Evolutionary conservation across 2,329 filamentous ascomycete genomes (phyloP).

Genomic region (Pyricularia sp.): DNA sequence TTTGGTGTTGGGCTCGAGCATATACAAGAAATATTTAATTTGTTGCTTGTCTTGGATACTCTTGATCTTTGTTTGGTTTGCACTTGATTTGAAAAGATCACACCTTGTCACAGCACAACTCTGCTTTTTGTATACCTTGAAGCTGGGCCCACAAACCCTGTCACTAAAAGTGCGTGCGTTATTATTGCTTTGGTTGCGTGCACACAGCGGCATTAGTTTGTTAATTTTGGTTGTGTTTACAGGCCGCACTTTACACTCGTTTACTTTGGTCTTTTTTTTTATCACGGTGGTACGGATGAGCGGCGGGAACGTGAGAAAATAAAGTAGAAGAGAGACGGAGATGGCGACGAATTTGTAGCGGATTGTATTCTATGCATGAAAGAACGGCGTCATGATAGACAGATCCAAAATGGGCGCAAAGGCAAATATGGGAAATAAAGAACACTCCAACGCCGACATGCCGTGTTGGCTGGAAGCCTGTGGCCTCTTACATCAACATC

Average conservation of each 20-base stretch:
- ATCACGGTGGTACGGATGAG: background rate
- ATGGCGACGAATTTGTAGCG: constrained; percentile 1
- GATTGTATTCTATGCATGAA: constrained; percentile 5
- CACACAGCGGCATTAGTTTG: constrained; percentile 7
- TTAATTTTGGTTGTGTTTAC: constrained; percentile 3
- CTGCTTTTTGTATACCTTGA: background rate
- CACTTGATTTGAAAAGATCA: background rate
- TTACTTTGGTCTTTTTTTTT: constrained; percentile 9
- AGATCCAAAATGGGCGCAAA: background rate
- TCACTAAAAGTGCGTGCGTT: background rate
- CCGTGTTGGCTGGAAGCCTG: background rate
- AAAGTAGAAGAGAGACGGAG: background rate
- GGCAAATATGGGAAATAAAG: background rate
- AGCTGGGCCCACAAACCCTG: background rate
- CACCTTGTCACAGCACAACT: background rate
- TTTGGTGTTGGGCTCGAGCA: background rate
- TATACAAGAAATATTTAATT: background rate
- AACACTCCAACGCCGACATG: background rate
- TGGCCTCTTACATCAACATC: background rate
- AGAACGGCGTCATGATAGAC: constrained; percentile 9
- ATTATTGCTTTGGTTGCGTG: background rate
- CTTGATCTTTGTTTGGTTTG: background rate
- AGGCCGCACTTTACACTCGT: too few relatives aligned
- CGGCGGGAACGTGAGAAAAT: background rate
- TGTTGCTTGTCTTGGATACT: constrained; percentile 8